Evolutionary conservation across 306 rosid genomes (phyloP), one percentile per base, ranked within the genome.

Genomic region (Phaseolus lunatus): DNA sequence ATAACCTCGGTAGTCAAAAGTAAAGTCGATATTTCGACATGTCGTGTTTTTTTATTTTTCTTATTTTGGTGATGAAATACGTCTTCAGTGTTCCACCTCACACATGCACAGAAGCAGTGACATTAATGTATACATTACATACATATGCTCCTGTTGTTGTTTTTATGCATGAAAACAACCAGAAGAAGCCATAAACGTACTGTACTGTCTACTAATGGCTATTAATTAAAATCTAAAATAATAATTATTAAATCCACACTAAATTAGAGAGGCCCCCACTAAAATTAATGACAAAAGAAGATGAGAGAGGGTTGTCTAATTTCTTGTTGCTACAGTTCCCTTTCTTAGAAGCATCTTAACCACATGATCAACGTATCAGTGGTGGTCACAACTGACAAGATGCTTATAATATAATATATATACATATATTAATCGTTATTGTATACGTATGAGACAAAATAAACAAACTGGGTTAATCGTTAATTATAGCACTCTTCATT

Each of bases 21-120:
- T 50, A 82, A 76, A 82, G 50, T 33, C 56, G 58, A 47, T 39
- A 37, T 54, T 72, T 74, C 75, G 23, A 82, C 75, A 37, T 53
- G 39, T 64, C 39, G 14, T 54, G 65, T 24, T 63, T 43, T 39
- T 76, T 29, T 26, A 69, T 44, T 52, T 49, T 58, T 45, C 14
- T 57, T 0, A 56, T 47, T 35, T 77, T 50, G 35, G 52, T 35
- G 66, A 50, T 49, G 13, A n/a, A n/a, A 71, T 58, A 61, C 65
- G 19, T 84, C 79, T 65, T 31, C 82, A 35, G 13, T 39, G 66
- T 75, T 61, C 54, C 44, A 44, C 35, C 71, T 56, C 64, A 71
- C 81, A 75, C 85, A 82, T 77, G 77, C 83, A 78, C 83, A 78
- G 69, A 48, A 70, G 58, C 62, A 77, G 75, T 53, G 56, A 43